Evolutionary conservation across 2,329 filamentous ascomycete species (phyloP).

Genomic region (Aurifilum marmelostoma): DNA sequence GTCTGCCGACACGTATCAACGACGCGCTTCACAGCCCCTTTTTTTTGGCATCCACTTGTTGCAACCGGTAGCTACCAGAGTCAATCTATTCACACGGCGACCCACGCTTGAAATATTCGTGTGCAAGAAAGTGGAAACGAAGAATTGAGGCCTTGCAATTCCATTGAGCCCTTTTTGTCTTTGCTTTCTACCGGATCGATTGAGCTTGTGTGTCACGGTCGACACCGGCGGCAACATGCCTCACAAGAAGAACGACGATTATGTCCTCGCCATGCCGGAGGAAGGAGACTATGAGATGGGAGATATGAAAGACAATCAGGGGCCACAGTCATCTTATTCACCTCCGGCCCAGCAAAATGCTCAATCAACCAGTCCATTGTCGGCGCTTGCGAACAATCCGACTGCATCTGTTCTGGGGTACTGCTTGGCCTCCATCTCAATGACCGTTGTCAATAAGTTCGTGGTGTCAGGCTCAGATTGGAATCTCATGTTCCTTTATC

Average conservation of each 20-base stretch:
- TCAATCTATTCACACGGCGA: not conserved
- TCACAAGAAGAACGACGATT: slow-evolving; percentile 88
- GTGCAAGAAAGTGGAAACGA: not conserved
- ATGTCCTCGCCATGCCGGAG: slow-evolving; percentile 70
- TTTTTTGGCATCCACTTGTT: not conserved
- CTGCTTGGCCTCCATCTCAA: slow-evolving; percentile 94
- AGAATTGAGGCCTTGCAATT: not conserved
- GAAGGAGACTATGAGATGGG: slow-evolving; percentile 45
- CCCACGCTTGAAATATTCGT: not conserved
- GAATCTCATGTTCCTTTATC: slow-evolving; percentile 95
- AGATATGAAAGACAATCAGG: slow-evolving; percentile 50
- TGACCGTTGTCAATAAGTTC: slow-evolving; percentile 99
- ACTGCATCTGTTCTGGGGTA: slow-evolving; percentile 83
- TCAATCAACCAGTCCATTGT: slow-evolving; percentile 43
- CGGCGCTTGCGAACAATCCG: slow-evolving; percentile 72
- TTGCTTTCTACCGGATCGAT: too few species aligned
- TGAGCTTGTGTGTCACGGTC: not conserved
- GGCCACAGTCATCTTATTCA: slow-evolving; percentile 41
- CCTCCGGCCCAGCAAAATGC: slow-evolving; percentile 26
- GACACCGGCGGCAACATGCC: slow-evolving; percentile 59
- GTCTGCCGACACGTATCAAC: slow-evolving; percentile 5
- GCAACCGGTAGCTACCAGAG: not conserved
- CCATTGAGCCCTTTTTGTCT: too few species aligned
- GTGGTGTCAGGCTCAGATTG: slow-evolving; percentile 88
- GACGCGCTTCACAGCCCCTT: not conserved